Conservation (phyloP, 306 rosid genomes). For the Styphnolobium japonicum region DNA sequence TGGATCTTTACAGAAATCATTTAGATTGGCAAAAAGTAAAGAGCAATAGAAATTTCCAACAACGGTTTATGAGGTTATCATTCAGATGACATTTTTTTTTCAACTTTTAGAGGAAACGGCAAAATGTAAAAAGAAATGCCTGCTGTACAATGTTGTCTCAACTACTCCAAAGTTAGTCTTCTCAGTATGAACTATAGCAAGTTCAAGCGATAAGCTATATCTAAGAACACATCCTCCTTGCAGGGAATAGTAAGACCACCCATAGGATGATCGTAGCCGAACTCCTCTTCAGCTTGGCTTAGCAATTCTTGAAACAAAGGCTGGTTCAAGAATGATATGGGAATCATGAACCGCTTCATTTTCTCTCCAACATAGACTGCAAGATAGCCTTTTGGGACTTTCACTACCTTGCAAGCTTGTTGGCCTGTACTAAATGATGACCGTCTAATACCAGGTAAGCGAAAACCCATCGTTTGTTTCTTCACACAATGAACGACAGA, state of each 20-base stretch:
- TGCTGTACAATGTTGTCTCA: too few relatives aligned
- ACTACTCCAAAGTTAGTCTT: too few relatives aligned
- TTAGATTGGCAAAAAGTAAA: too few relatives aligned
- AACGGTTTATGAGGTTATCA: too few relatives aligned
- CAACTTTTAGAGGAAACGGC: too few relatives aligned
- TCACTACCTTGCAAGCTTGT: background rate
- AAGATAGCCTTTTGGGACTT: constrained; percentile 26
- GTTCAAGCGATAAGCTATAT: background rate
- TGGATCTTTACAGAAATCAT: too few relatives aligned
- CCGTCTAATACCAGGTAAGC: constrained; percentile 2
- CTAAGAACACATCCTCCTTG: background rate
- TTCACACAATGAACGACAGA: background rate
- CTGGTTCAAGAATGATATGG: constrained; percentile 7
- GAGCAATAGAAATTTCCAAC: too few relatives aligned
- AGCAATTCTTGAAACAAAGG: constrained; percentile 15
- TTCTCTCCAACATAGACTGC: constrained; percentile 27
- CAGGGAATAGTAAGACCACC: constrained; percentile 33
- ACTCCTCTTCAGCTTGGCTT: background rate
- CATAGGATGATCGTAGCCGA: constrained; percentile 7
- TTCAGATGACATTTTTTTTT: too few relatives aligned
- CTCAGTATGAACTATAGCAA: too few relatives aligned
- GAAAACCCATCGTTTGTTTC: constrained; percentile 20
- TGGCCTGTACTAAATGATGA: background rate
- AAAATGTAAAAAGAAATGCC: too few relatives aligned
- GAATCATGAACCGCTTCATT: constrained; percentile 6